Conservation (phyloP, 768 basidiomycete genomes). For the Naganishia onofrii region DNA sequence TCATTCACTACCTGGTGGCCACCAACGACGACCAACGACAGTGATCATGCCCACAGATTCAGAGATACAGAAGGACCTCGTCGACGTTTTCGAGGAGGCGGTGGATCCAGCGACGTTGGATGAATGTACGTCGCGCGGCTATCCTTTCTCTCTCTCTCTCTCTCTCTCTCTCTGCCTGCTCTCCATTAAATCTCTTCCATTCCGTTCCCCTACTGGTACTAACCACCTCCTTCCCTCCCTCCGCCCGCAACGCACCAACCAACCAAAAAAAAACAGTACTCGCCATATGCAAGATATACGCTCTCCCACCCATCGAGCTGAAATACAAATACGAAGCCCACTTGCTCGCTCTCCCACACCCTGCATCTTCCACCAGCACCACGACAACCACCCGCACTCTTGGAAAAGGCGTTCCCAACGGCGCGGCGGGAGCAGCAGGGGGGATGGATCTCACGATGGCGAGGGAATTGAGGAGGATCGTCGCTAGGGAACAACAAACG, state of each 20-base stretch:
- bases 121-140: constrained; percentile 16
- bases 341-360: constrained; percentile 40
- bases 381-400: constrained; percentile 13
- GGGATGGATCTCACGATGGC: constrained; percentile 46
- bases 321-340: constrained; percentile 57
- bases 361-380: constrained; percentile 25
- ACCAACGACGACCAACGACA: too few relatives aligned
- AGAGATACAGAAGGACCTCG: constrained; percentile 10
- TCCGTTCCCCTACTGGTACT: too few relatives aligned
- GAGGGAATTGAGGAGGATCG: constrained; percentile 50
- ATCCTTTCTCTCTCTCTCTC: neutral
- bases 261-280: constrained; percentile 46
- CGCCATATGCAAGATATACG: constrained; percentile 54
- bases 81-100: neutral
- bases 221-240: neutral
- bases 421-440: constrained; percentile 37
- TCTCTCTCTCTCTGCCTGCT: neutral
- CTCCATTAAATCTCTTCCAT: too few relatives aligned
- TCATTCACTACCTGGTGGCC: too few relatives aligned
- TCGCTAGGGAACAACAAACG: constrained; percentile 41
- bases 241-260: neutral
- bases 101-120: neutral
- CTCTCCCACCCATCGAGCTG: constrained; percentile 52
- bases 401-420: too few relatives aligned
- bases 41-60: constrained; percentile 14